phyloP scores from a whole-genome alignment of 495 filamentous ascomycete genomes.

The Hypoxylon intermedium region DNA sequence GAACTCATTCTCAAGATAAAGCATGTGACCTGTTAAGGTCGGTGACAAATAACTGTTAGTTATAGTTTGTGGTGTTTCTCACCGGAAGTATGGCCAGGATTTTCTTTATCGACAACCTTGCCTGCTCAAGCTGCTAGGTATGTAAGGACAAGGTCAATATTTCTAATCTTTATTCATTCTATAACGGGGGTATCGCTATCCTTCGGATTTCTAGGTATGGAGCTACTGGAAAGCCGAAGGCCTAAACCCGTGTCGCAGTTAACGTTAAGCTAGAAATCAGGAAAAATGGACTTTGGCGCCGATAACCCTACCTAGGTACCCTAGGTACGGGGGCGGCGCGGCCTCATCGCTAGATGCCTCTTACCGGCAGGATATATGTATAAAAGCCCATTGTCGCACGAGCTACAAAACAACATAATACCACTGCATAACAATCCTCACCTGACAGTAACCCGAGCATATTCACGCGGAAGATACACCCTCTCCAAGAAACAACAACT shows the following conservation, averaged over 20 bases:
- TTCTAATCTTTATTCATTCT: neutral
- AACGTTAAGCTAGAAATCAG: neutral
- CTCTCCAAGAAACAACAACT: neutral
- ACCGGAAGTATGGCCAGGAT: too few relatives aligned
- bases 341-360: neutral
- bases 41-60: too few relatives aligned
- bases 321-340: too few relatives aligned
- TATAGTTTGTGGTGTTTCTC: too few relatives aligned
- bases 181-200: neutral
- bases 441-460: neutral
- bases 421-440: neutral
- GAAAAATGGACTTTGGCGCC: neutral
- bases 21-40: too few relatives aligned
- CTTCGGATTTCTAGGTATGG: slow-evolving; percentile 5
- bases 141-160: too few relatives aligned
- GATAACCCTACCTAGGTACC: neutral
- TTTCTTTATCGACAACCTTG: too few relatives aligned
- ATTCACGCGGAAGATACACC: neutral
- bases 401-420: too few relatives aligned
- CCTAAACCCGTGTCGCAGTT: slow-evolving; percentile 4
- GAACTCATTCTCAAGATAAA: too few relatives aligned
- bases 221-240: slow-evolving; percentile 12
- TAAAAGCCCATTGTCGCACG: too few relatives aligned
- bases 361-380: too few relatives aligned
- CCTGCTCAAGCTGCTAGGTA: too few relatives aligned